A percentile compares a stretch with the other conserved stretches of the same genome.
These are phyloP conservation scores for Carpinus viminea DNA, from an alignment of 306 rosid species.

Conservation along the genomic window DNA sequence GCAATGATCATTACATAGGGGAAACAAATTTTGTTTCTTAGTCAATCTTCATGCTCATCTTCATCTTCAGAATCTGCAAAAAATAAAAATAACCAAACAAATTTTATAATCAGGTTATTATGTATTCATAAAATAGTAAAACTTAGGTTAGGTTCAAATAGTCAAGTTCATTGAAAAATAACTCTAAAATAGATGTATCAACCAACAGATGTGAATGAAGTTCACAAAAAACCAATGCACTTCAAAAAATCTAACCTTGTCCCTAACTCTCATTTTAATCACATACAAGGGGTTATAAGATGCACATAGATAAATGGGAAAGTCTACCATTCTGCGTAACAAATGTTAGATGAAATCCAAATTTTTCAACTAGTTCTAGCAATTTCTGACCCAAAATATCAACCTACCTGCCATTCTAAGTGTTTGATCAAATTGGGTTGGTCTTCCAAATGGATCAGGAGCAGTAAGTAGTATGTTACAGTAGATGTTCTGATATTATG, in stretches of 20 bases:
- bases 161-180: not conserved
- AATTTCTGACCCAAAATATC: too few relatives aligned
- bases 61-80: conserved; percentile 89
- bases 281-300: too few relatives aligned
- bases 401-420: too few relatives aligned
- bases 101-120: not conserved
- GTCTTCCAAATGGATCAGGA: not conserved
- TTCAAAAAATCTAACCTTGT: too few relatives aligned
- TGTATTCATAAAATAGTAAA: not conserved
- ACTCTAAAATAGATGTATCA: not conserved
- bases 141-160: not conserved
- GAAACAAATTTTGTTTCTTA: conserved; percentile 27
- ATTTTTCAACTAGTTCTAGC: not conserved
- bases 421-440: not conserved
- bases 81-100: conserved; percentile 2
- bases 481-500: not conserved
- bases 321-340: not conserved
- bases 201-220: not conserved
- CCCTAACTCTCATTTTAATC: not conserved
- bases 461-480: not conserved
- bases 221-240: not conserved
- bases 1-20: conserved; percentile 25
- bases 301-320: too few relatives aligned
- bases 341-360: not conserved
- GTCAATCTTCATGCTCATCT: conserved; percentile 82